These are phyloP conservation scores for Termitomyces sp. DNA, from an alignment of 768 basidiomycete species.

Conservation along the genomic window DNA sequence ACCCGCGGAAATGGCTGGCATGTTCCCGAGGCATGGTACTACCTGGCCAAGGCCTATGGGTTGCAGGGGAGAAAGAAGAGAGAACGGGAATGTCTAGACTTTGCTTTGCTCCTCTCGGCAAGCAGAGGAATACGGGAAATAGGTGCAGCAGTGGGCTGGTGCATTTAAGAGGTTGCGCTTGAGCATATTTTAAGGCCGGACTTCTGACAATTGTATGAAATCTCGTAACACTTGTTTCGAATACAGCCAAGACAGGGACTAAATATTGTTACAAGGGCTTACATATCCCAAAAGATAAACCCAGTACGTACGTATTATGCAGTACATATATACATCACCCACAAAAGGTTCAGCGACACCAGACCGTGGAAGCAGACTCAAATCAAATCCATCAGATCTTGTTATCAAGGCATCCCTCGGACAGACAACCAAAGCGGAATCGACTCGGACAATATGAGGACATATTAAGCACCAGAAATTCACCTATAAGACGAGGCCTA, in stretches of 20 bases:
- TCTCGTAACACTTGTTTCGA: background rate
- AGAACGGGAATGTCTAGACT: slow-evolving; percentile 15
- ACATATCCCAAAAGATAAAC: background rate
- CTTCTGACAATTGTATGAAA: background rate
- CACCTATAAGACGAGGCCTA: background rate
- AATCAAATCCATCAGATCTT: background rate
- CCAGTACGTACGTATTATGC: background rate
- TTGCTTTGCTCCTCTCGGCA: slow-evolving; percentile 12
- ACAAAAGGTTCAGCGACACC: background rate
- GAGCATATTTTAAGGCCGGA: background rate
- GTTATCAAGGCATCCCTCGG: background rate
- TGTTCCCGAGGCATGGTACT: slow-evolving; percentile 93
- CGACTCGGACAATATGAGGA: background rate
- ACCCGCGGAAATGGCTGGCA: slow-evolving; percentile 86
- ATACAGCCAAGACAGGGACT: background rate
- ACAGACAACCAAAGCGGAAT: background rate
- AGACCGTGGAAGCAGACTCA: background rate
- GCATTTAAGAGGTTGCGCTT: slow-evolving; percentile 8
- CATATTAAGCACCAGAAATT: background rate
- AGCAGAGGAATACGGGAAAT: slow-evolving; percentile 16
- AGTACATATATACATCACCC: background rate
- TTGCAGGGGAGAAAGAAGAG: slow-evolving; percentile 23
- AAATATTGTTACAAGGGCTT: background rate
- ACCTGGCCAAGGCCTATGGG: slow-evolving; percentile 76
- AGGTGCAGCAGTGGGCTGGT: slow-evolving; percentile 16